Base-by-base conservation (phyloP, 345 rosid species). In the Ricinus communis region DNA sequence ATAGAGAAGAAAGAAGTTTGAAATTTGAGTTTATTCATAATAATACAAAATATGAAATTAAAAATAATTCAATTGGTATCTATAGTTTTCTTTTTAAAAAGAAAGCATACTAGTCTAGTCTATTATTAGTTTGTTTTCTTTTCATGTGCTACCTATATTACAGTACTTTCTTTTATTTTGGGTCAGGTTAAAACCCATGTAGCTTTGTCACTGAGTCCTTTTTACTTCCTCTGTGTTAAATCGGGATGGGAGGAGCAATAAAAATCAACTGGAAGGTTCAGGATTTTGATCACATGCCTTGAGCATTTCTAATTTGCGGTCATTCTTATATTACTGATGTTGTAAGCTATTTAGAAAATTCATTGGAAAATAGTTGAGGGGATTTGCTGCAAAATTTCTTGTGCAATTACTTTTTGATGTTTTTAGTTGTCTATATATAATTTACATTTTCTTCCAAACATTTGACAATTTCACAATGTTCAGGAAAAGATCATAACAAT, bases 401-500 rank as follows among this genome's bases (percentile, higher is more conserved):
- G 18, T 57, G 21, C 11, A 60, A 36, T 60, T 49, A 33, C 21
- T 55, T 41, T 80, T n/a, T n/a, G 19, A 36, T 22, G 69, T 41
- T 14, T 66, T 60, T 15, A 57, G 28, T 54, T 61, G 19, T 25
- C 67, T 30, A 45, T 31, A n/a, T 72, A 24, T n/a, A 58, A 19
- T 55, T 43, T 68, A 18, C 27, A 41, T 49, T 1, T 28, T 57
- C 75, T 61, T 68, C 41, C 33, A 76, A 68, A 70, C 4, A 30
- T 59, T 57, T 65, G 58, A 36, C 69, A 66, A 63, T 52, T 28
- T 31, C 43, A 50, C 58, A 38, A 71, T 77, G 52, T 66, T 65
- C 81, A 95, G 99, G 97, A 77, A 77, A 85, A 41, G 96, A 92
- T 68, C 93, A 87, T 27, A 76, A 80, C 55, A 73, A 62, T 81